Conservation (phyloP, 495 filamentous ascomycete genomes). For the Talaromyces proteolyticus region DNA sequence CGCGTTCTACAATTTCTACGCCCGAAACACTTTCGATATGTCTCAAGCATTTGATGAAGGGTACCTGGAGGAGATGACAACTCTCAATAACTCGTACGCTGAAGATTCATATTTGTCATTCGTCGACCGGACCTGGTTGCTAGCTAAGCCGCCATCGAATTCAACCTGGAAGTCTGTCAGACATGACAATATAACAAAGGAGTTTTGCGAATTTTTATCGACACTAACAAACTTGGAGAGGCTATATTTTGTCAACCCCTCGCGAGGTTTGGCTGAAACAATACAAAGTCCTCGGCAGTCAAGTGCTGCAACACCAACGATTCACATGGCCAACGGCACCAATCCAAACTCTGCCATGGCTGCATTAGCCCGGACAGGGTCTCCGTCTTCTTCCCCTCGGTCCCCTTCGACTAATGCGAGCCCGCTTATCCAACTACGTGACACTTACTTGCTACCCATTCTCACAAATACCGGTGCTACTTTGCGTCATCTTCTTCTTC, state of each 20-base stretch:
- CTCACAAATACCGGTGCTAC: conserved; percentile 42
- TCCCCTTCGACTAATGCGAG: conserved; percentile 22
- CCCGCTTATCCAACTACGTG: conserved; percentile 26
- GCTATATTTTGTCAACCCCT: conserved; percentile 40
- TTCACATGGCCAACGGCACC: conserved; percentile 8
- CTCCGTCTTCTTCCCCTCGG: conserved; percentile 8
- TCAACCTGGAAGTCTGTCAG: conserved; percentile 41
- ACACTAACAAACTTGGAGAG: conserved; percentile 33
- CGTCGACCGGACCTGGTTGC: conserved; percentile 46
- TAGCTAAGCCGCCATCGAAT: conserved; percentile 16
- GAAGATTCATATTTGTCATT: conserved; percentile 43
- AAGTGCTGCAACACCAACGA: conserved; percentile 24
- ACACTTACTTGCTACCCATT: conserved; percentile 38
- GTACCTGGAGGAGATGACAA: conserved; percentile 42
- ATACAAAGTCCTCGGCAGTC: conserved; percentile 3
- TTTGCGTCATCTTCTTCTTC: conserved; percentile 50
- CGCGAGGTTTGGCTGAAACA: conserved; percentile 17
- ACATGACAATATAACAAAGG: conserved; percentile 33
- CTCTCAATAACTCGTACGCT: conserved; percentile 41
- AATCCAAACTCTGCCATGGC: conserved; percentile 7
- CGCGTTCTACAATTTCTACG: conserved; percentile 52
- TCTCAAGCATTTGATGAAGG: conserved; percentile 31
- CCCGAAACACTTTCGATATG: conserved; percentile 40
- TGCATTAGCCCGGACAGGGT: neutral
- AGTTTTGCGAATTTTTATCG: conserved; percentile 32